phyloP scores from a whole-genome alignment of 169 alveolate species.

The Theileria annulata region DNA sequence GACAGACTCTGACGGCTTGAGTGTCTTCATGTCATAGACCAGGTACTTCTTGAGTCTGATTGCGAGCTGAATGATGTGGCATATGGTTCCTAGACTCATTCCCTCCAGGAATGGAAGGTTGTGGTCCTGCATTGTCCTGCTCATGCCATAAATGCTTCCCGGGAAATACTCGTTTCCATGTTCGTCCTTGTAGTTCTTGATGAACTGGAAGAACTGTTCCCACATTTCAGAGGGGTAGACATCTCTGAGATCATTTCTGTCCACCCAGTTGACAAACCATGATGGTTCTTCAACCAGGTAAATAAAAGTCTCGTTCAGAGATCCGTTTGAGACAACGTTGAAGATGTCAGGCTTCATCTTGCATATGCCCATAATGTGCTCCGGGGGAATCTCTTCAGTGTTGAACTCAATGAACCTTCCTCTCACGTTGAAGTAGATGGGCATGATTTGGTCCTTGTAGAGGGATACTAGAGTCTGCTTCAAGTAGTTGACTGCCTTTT shows the following conservation, averaged over 20 bases:
- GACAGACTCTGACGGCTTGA: slow-evolving; percentile 39
- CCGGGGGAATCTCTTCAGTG: slow-evolving; percentile 63
- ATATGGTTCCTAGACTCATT: slow-evolving; percentile 73
- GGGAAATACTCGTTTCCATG: slow-evolving; percentile 71
- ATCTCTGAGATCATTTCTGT: slow-evolving; percentile 71
- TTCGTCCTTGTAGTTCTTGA: slow-evolving; percentile 20
- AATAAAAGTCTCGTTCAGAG: slow-evolving; percentile 64
- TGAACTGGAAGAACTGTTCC: slow-evolving; percentile 69
- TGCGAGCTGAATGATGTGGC: slow-evolving; percentile 80
- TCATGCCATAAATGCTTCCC: slow-evolving; percentile 82
- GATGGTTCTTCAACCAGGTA: slow-evolving; percentile 64
- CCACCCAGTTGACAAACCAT: slow-evolving; percentile 64
- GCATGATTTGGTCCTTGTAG: slow-evolving; percentile 75
- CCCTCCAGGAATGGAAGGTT: slow-evolving; percentile 73
- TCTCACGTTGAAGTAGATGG: slow-evolving; percentile 70
- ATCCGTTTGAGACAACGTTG: slow-evolving; percentile 50
- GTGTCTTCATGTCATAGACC: slow-evolving; percentile 59
- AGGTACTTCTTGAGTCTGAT: slow-evolving; percentile 56
- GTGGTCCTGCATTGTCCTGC: slow-evolving; percentile 69
- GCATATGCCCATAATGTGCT: slow-evolving; percentile 67
- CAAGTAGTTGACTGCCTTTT: slow-evolving; percentile 62
- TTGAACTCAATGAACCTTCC: slow-evolving; percentile 74
- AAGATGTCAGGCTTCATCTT: slow-evolving; percentile 68
- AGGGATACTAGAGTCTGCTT: slow-evolving; percentile 67
- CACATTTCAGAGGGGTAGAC: slow-evolving; percentile 63